Percentiles rank a stretch among this genome's conserved stretches.
These are phyloP conservation scores for Aspergillus persii DNA, from an alignment of 2,329 filamentous ascomycete genomes.

Conservation along the genomic window DNA sequence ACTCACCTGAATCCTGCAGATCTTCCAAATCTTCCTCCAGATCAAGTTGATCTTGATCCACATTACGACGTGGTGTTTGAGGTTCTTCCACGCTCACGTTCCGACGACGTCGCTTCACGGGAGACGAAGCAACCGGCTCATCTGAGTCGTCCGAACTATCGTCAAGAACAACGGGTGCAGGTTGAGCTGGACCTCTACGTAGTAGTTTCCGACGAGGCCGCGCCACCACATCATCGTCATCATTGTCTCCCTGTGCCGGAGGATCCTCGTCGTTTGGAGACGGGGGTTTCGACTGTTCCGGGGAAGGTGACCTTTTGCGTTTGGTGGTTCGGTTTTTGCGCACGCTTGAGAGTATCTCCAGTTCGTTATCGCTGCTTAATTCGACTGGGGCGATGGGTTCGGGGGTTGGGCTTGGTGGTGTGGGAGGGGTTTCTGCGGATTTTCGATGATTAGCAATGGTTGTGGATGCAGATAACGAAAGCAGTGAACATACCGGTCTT, in stretches of 20 bases:
- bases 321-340: slow-evolving; percentile 14
- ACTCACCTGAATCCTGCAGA: slow-evolving; percentile 43
- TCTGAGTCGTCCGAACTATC: slow-evolving; percentile 24
- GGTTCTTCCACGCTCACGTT: slow-evolving; percentile 14
- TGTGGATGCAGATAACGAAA: too few relatives aligned
- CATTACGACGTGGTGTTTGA: slow-evolving; percentile 23
- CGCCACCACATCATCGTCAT: slow-evolving; percentile 26
- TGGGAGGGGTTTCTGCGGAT: not conserved
- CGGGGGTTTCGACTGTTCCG: slow-evolving; percentile 3
- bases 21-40: slow-evolving; percentile 46
- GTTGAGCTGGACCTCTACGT: slow-evolving; percentile 26
- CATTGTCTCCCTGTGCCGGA: slow-evolving; percentile 23
- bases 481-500: slow-evolving; percentile 1
- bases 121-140: slow-evolving; percentile 27
- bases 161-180: slow-evolving; percentile 25
- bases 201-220: slow-evolving; percentile 28
- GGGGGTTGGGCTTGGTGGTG: not conserved
- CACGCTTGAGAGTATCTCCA: slow-evolving; percentile 13
- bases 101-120: slow-evolving; percentile 24
- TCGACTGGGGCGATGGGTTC: not conserved
- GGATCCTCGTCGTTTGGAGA: not conserved
- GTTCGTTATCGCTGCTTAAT: slow-evolving; percentile 17
- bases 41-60: slow-evolving; percentile 39
- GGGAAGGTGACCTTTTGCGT: slow-evolving; percentile 16
- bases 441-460: not conserved